phyloP scores from a whole-genome alignment of 495 filamentous ascomycete species.

The Neurospora sp. region DNA sequence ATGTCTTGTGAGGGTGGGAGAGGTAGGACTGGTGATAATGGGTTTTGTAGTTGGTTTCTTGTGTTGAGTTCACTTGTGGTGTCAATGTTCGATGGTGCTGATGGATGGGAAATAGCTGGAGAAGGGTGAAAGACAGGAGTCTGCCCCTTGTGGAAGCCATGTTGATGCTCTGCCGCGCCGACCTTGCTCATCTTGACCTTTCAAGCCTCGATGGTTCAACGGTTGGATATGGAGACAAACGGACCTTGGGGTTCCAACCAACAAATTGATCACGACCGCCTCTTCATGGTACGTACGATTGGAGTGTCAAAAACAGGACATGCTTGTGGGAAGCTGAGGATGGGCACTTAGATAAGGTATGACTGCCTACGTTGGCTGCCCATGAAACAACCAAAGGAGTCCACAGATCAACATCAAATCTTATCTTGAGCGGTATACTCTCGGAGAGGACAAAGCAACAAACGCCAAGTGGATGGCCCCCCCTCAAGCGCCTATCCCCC shows the following conservation, averaged over 20 bases:
- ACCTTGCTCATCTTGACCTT: neutral
- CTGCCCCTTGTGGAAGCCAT: neutral
- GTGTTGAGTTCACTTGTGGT: neutral
- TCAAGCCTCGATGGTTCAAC: neutral
- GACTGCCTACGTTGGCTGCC: neutral
- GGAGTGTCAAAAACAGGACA: neutral
- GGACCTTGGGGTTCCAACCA: neutral
- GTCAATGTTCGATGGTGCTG: neutral
- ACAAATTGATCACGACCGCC: neutral
- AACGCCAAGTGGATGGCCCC: neutral
- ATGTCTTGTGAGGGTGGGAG: neutral
- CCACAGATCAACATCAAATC: neutral
- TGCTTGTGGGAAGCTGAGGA: neutral
- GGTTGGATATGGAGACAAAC: neutral
- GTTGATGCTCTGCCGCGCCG: neutral
- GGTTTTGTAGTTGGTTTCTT: neutral
- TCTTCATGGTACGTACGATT: neutral
- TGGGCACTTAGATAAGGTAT: neutral
- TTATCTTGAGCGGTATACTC: neutral
- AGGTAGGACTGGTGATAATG: neutral
- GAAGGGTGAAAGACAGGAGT: neutral
- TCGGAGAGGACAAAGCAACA: neutral
- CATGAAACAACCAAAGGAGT: neutral
- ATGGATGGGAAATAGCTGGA: neutral
- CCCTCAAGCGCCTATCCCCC: neutral